These are phyloP conservation scores for Fomitopsis pinicola DNA, from an alignment of 1,284 basidiomycete species.

Conservation along the genomic window DNA sequence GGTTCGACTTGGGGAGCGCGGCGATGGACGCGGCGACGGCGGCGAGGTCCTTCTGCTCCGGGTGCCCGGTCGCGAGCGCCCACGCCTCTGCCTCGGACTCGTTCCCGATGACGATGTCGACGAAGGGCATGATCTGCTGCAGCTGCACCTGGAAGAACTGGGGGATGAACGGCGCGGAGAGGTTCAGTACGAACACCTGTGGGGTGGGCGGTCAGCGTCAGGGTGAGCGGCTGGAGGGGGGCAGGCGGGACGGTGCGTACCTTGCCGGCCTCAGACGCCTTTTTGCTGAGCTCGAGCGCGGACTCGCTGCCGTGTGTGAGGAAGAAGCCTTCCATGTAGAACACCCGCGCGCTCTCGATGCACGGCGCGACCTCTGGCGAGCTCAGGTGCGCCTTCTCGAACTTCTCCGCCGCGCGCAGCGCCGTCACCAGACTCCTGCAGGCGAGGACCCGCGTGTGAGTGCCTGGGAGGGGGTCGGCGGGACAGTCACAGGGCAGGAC, in stretches of 20 bases:
- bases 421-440: conserved; percentile 86
- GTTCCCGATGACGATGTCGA: conserved; percentile 90
- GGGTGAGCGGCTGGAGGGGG: conserved; percentile 1
- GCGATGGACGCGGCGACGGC: conserved; percentile 76
- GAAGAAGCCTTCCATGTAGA: conserved; percentile 98
- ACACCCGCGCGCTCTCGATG: conserved; percentile 80
- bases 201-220: conserved; percentile 1
- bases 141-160: conserved; percentile 91
- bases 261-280: conserved; percentile 78
- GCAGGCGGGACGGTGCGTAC: conserved; percentile 31
- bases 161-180: conserved; percentile 96
- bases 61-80: conserved; percentile 62
- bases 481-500: conserved; percentile 10
- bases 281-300: conserved; percentile 75
- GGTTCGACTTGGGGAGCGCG: conserved; percentile 63
- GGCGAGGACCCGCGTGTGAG: background rate
- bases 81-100: conserved; percentile 92
- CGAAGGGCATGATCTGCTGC: conserved; percentile 75
- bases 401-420: conserved; percentile 88
- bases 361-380: conserved; percentile 77
- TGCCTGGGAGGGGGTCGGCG: background rate
- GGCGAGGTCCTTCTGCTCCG: conserved; percentile 59
- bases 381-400: conserved; percentile 76
- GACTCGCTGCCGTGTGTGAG: conserved; percentile 87
- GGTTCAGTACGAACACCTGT: conserved; percentile 86